phyloP scores from a whole-genome alignment of 1,284 basidiomycete genomes.

The Agroathelia rolfsii region DNA sequence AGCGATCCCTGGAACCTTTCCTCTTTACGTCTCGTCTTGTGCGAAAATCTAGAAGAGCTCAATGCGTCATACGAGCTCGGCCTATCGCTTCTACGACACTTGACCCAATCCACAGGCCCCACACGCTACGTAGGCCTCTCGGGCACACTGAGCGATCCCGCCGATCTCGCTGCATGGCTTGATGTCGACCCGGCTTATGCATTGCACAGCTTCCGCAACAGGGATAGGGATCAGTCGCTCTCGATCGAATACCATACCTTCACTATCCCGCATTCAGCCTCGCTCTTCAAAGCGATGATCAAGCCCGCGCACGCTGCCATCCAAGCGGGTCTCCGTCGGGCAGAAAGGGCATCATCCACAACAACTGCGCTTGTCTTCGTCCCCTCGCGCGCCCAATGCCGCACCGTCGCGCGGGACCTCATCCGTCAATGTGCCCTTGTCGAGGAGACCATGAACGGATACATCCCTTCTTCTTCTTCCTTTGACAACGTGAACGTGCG shows the following conservation, averaged over 20 bases:
- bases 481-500: too few species aligned
- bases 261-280: constrained; percentile 78
- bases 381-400: constrained; percentile 77
- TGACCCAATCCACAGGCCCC: constrained; percentile 45
- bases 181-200: constrained; percentile 55
- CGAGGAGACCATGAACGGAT: constrained; percentile 62
- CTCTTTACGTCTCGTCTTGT: constrained; percentile 59
- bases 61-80: constrained; percentile 79
- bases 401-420: constrained; percentile 72
- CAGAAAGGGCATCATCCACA: constrained; percentile 26
- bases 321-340: too few species aligned
- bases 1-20: constrained; percentile 22
- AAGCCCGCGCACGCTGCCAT: constrained; percentile 81
- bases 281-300: constrained; percentile 86
- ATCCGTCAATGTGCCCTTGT: constrained; percentile 82
- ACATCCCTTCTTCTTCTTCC: constrained; percentile 47
- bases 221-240: constrained; percentile 77
- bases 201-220: constrained; percentile 74
- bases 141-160: constrained; percentile 72
- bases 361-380: constrained; percentile 80
- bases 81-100: constrained; percentile 58
- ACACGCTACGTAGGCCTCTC: constrained; percentile 77
- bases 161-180: constrained; percentile 80
- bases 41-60: constrained; percentile 83
- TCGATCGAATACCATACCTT: constrained; percentile 68